Conservation (phyloP, 2,329 filamentous ascomycete species). For the Canariomyces notabilis region DNA sequence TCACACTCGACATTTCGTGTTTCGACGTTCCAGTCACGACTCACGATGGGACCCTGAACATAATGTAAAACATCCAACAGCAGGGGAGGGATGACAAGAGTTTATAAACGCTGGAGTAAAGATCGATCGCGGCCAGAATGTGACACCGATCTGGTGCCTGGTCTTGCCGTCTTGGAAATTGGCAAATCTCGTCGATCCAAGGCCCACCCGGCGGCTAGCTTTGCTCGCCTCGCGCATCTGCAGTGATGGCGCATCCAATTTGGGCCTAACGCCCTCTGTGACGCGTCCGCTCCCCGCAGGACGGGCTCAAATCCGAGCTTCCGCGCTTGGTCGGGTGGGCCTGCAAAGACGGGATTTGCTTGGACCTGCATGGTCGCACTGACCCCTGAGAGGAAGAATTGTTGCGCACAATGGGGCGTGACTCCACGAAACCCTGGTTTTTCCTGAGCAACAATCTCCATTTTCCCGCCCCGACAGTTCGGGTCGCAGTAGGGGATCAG, state of each 20-base stretch:
- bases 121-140: too few species aligned
- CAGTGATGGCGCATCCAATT: too few species aligned
- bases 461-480: constrained; percentile 8
- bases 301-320: constrained; percentile 9
- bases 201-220: background rate
- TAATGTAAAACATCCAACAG: too few species aligned
- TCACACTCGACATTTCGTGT: too few species aligned
- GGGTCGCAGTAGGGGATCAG: constrained; percentile 2
- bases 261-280: too few species aligned
- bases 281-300: too few species aligned
- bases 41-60: too few species aligned
- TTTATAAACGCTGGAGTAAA: too few species aligned
- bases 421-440: background rate
- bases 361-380: background rate
- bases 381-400: background rate
- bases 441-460: background rate
- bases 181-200: constrained; percentile 10
- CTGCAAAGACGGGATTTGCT: background rate
- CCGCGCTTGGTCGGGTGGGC: constrained; percentile 4
- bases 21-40: too few species aligned
- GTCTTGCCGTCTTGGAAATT: constrained; percentile 9
- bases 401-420: constrained; percentile 3
- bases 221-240: background rate
- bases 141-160: background rate
- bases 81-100: too few species aligned